Evolutionary conservation across 2,329 filamentous ascomycete species (phyloP), one percentile per base, ranked within the genome.

Genomic region (Hawksworthiomyces lignivorus): DNA sequence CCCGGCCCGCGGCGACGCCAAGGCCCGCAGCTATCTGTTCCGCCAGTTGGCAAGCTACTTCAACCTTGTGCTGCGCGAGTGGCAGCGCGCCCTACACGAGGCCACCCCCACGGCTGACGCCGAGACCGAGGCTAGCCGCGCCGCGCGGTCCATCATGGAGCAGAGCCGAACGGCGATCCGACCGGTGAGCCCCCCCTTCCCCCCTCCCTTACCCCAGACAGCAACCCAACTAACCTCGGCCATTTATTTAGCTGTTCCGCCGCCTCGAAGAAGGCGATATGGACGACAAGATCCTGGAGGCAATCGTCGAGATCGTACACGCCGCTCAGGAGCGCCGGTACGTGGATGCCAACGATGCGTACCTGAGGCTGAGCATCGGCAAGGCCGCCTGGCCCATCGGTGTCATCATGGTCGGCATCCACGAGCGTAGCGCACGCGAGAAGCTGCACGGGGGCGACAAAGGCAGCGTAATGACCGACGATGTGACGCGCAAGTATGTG

Each of bases 391-490:
- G 92, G 92, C 92, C 92, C 19, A 98, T 98, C 56, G 92, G 92
- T 64, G 92, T 98, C 29, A 98, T 92, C 61, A 98, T 97, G 92
- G 92, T 98, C 56, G 92, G 92, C 71, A 98, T 98, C 54, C 92
- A 98, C 75, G 92, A 97, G 70, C 80, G 92, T 57, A 92, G 84
- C 52, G 90, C 92, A 17, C 78, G 92, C 49, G 92, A 98, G 66
- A 98, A 98, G 66, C 68, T 98, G 46, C 89, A 97, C 59, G 80
- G 92, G 60, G 83, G 82, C 45, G 80, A 83, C 56, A 83, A 88
- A 56, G 92, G 90, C 4, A 89, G 98, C 61, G 95, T 97, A 54
- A 88, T 98, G 82, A 90, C 88, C 44, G 92, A 97, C 59, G 92
- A 98, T 66, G 81, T 84, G 33, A 98, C 92, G 39, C 77, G 92